Conservation (phyloP, 441 rosid species). For the Brassica balearica region DNA sequence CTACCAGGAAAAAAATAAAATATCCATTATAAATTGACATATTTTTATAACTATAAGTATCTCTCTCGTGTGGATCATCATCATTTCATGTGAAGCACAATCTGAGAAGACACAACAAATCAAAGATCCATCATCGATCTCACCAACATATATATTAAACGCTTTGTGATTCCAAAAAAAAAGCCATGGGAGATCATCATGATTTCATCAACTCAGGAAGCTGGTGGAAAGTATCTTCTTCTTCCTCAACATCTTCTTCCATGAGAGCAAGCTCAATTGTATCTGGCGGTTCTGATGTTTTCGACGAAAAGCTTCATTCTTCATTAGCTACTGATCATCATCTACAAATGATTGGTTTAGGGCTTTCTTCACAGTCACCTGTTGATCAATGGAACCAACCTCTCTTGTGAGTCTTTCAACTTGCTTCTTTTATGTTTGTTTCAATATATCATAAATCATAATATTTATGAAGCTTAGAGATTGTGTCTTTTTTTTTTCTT, state of each 20-base stretch:
- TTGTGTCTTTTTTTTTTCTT: not conserved
- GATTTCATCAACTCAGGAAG: constrained; percentile 10
- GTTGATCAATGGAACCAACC: constrained; percentile 6
- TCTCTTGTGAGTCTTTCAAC: constrained; percentile 1
- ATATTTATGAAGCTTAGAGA: not conserved
- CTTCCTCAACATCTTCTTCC: not conserved
- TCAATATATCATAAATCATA: not conserved
- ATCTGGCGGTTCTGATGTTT: not conserved
- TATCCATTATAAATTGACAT: constrained; percentile 6
- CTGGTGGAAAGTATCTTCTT: constrained; percentile 3
- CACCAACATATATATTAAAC: constrained; percentile 5
- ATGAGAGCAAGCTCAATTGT: not conserved
- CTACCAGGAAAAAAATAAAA: constrained; percentile 3
- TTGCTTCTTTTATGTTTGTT: not conserved
- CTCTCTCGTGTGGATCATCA: constrained; percentile 5
- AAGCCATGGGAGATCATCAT: not conserved
- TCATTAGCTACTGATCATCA: constrained; percentile 5
- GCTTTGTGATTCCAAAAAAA: not conserved
- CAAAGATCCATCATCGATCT: constrained; percentile 6
- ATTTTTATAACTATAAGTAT: not conserved
- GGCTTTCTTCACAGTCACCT: not conserved
- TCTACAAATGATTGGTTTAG: constrained; percentile 4
- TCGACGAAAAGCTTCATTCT: not conserved
- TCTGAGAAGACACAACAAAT: constrained; percentile 3
- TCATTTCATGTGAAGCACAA: constrained; percentile 9